phyloP scores from a whole-genome alignment of 2,329 filamentous ascomycete species.

The Cladophialophora carrionii region DNA sequence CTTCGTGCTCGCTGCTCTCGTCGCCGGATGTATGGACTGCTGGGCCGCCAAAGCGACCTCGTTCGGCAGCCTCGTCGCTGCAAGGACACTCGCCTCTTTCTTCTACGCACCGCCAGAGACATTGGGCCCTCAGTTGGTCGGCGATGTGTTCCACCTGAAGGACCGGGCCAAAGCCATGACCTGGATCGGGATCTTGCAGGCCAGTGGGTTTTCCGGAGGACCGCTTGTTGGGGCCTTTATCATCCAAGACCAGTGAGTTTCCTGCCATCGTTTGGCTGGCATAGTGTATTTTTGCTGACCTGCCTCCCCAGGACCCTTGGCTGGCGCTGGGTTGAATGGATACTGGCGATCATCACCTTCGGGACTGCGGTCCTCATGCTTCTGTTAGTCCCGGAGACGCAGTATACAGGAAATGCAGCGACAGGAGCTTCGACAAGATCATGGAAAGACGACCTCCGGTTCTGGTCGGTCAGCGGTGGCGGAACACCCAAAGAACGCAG shows the following conservation, averaged over 20 bases:
- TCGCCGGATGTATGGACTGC: constrained; percentile 40
- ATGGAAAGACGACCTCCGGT: constrained; percentile 21
- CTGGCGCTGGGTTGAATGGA: constrained; percentile 31
- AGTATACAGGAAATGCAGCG: constrained; percentile 10
- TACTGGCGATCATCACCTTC: constrained; percentile 42
- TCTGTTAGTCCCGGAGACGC: constrained; percentile 27
- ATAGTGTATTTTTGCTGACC: not conserved
- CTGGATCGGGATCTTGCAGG: constrained; percentile 26
- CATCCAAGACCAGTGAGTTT: constrained; percentile 20
- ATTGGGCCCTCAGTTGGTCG: constrained; percentile 25
- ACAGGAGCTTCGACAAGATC: not conserved
- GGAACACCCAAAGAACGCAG: constrained; percentile 24
- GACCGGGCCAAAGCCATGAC: constrained; percentile 27
- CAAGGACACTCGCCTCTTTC: constrained; percentile 24
- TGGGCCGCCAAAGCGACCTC: constrained; percentile 35
- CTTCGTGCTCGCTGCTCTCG: constrained; percentile 40
- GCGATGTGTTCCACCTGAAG: constrained; percentile 26
- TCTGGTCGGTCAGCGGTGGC: constrained; percentile 26
- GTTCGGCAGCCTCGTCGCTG: constrained; percentile 28
- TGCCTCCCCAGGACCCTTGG: constrained; percentile 11
- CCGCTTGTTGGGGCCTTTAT: constrained; percentile 25
- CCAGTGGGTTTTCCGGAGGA: constrained; percentile 22
- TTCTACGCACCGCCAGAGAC: constrained; percentile 28
- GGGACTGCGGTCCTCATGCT: constrained; percentile 49
- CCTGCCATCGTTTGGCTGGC: not conserved